Percentiles rank a stretch among this genome's conserved stretches.
phyloP scores from a whole-genome alignment of 768 basidiomycete genomes.

The Russula ochroleuca region DNA sequence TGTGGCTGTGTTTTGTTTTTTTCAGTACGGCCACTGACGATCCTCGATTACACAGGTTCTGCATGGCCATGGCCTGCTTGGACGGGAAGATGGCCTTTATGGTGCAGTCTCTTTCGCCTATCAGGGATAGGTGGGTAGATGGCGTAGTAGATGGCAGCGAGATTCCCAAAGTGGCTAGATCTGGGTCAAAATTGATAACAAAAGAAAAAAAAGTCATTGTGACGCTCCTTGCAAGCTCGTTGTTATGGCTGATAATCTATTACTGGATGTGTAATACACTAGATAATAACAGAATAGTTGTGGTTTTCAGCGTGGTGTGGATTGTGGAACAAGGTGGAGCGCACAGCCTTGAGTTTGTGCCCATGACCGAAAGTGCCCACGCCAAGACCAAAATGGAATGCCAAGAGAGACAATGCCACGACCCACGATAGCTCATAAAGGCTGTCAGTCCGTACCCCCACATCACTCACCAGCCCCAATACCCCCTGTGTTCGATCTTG shows the following conservation, averaged over 20 bases:
- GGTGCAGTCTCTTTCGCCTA: slow-evolving; percentile 94
- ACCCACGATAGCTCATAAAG: too few species aligned
- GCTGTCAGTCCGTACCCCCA: too few species aligned
- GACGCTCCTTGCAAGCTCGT: neutral
- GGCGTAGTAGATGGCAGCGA: neutral
- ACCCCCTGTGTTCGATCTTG: too few species aligned
- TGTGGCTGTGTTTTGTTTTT: neutral
- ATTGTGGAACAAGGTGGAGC: too few species aligned
- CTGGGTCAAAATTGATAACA: neutral
- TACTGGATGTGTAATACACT: neutral
- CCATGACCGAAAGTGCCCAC: too few species aligned
- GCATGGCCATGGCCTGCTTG: slow-evolving; percentile 86
- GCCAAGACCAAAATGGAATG: too few species aligned
- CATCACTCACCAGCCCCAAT: too few species aligned
- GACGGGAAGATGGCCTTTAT: slow-evolving; percentile 89
- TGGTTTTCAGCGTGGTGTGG: neutral
- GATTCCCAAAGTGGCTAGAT: neutral
- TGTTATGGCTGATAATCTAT: neutral
- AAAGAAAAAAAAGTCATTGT: neutral
- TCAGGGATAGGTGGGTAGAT: slow-evolving; percentile 56
- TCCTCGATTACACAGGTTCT: slow-evolving; percentile 42
- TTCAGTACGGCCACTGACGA: slow-evolving; percentile 12
- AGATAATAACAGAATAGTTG: neutral
- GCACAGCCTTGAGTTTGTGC: too few species aligned
- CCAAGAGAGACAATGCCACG: too few species aligned